Percentiles rank a stretch among this genome's conserved stretches.
Conservation (phyloP, 2,329 filamentous ascomycete genomes). For the Trichoderma atroviride region DNA sequence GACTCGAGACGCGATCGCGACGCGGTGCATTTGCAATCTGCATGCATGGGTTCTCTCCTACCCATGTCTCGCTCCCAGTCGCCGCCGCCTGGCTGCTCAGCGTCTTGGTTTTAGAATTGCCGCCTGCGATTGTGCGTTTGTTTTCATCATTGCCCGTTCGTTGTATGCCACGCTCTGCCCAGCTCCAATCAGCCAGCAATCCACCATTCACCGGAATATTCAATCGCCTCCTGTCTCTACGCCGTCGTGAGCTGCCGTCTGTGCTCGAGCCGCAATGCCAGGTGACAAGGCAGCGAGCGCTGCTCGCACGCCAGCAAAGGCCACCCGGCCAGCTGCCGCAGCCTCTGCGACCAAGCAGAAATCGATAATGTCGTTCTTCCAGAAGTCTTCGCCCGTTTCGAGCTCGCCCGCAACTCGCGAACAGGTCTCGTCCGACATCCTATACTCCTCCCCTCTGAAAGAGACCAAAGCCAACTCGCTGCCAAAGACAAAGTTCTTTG, state of each 20-base stretch:
- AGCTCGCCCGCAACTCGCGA: slow-evolving; percentile 39
- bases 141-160: background rate
- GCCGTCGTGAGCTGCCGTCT: slow-evolving; percentile 4
- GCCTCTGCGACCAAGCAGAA: slow-evolving; percentile 45
- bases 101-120: background rate
- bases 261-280: slow-evolving; percentile 33
- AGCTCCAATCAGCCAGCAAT: background rate
- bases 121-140: background rate
- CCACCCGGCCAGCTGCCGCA: slow-evolving; percentile 35
- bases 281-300: slow-evolving; percentile 34
- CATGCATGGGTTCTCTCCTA: slow-evolving; percentile 13
- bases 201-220: background rate
- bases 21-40: slow-evolving; percentile 23
- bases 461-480: slow-evolving; percentile 48
- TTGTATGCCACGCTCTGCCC: background rate
- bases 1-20: slow-evolving; percentile 27
- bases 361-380: slow-evolving; percentile 50
- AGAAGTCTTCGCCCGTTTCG: slow-evolving; percentile 44
- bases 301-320: slow-evolving; percentile 42
- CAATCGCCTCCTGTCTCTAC: background rate
- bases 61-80: slow-evolving; percentile 15
- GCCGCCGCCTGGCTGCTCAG: slow-evolving; percentile 15
- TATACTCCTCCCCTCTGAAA: slow-evolving; percentile 42
- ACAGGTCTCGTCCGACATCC: slow-evolving; percentile 40
- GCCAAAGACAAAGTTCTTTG: slow-evolving; percentile 49